Conservation (phyloP, 495 filamentous ascomycete species). For the Annulohypoxylon nitens region DNA sequence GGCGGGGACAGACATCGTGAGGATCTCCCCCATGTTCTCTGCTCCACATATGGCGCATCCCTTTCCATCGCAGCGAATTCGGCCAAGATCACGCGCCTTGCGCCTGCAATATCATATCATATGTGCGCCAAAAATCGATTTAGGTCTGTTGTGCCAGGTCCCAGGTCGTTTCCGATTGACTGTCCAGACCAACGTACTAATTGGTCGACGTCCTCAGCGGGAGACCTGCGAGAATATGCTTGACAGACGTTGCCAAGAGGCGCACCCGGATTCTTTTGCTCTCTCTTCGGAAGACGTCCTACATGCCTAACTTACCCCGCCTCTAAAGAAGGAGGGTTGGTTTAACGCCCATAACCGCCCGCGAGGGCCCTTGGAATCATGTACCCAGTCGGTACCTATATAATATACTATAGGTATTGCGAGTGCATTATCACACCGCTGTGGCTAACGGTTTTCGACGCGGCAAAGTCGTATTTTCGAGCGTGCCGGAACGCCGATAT, state of each 20-base stretch:
- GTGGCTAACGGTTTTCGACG: background rate
- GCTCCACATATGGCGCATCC: slow-evolving; percentile 8
- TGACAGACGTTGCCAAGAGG: background rate
- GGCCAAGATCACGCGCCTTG: slow-evolving; percentile 5
- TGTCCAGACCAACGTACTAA: background rate
- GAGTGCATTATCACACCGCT: background rate
- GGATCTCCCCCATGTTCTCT: background rate
- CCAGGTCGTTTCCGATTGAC: background rate
- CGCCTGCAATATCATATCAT: slow-evolving; percentile 9
- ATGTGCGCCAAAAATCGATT: background rate
- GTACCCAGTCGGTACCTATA: background rate
- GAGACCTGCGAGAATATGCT: slow-evolving; percentile 1
- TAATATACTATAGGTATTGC: background rate
- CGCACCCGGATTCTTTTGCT: background rate
- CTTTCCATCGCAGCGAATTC: slow-evolving; percentile 2
- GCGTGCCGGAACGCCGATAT: background rate
- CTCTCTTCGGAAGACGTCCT: slow-evolving; percentile 1
- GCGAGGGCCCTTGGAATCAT: background rate
- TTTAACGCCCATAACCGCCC: background rate
- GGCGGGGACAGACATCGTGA: slow-evolving; percentile 3
- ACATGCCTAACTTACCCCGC: background rate
- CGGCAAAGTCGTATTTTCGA: background rate
- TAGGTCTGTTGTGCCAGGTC: slow-evolving; percentile 2
- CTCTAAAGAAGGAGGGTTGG: background rate
- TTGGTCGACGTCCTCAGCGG: slow-evolving; percentile 1